Base-by-base conservation (phyloP, 108 stramenopile genomes). In the Skeletonema grethae region DNA sequence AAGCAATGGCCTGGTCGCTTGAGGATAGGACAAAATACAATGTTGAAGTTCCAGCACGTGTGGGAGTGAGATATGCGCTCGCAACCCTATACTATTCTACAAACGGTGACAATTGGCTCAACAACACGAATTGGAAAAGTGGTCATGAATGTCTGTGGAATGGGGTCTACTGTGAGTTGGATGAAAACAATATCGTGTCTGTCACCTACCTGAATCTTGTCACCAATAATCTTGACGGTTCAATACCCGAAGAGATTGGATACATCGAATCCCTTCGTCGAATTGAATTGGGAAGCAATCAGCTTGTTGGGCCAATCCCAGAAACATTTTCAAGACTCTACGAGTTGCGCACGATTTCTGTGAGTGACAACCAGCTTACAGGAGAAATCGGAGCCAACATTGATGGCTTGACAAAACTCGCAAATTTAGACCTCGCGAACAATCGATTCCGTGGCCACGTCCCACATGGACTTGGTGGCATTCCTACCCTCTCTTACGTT, bases 61-160 rank as follows among this genome's bases (percentile, higher is more conserved):
- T 85, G 3, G 69, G 76, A 13, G 79, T 85, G 20, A 57, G 87
- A 63, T 88, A 82, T 69, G 63, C 72, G 35, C 68, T 86, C 25
- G 87, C 80, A 15, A 73, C 75, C 7, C 53, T 89, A 0, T 89
- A 87, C 56, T 86, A 82, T 50, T 55, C 82, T 55, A 84, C 85
- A 16, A 78, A 84, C 50, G 85, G 85, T 24, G 70, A 61, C 24
- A 46, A 24, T 22, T 89, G 86, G 88, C 16, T 61, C 61, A 85
- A 59, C 20, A 65, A 60, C 22, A 64, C 60, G 9, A 60, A 56
- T 24, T 73, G 73, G 72, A 57, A 82, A 72, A 70, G 46, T 76
- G 62, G 73, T 7, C 72, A 88, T 58, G 88, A 88, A 61, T 88
- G 88, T 34, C 10, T 31, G 7, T 88, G 88, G 88, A 63, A 76